These are phyloP conservation scores for Heimioporus sp. DNA, from an alignment of 768 basidiomycete genomes.

Conservation along the genomic window DNA sequence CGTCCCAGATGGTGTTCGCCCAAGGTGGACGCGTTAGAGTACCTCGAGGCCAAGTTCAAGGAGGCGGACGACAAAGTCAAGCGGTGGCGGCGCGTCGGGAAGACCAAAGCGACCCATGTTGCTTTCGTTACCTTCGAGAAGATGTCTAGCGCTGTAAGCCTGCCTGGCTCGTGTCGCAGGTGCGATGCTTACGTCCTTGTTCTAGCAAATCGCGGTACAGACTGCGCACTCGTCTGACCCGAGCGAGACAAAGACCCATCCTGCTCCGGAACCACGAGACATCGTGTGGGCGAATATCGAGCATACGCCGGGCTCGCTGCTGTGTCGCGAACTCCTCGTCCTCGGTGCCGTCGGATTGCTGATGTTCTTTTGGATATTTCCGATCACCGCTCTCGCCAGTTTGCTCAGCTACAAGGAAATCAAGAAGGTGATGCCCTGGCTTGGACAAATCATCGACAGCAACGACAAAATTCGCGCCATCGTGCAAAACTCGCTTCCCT, in stretches of 20 bases:
- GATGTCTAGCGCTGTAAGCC: slow-evolving; percentile 83
- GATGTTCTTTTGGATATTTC: slow-evolving; percentile 90
- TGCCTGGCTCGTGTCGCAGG: not conserved
- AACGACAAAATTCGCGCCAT: slow-evolving; percentile 80
- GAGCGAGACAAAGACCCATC: slow-evolving; percentile 61
- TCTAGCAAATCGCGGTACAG: slow-evolving; percentile 85
- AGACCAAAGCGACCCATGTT: slow-evolving; percentile 76
- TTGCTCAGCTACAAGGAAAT: slow-evolving; percentile 93
- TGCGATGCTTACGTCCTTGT: not conserved
- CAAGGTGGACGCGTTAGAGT: slow-evolving; percentile 88
- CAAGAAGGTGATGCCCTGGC: slow-evolving; percentile 84
- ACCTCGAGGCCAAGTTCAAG: slow-evolving; percentile 76
- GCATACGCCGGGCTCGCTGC: slow-evolving; percentile 53
- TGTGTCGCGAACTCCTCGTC: slow-evolving; percentile 71
- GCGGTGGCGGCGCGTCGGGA: slow-evolving; percentile 65
- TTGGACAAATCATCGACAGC: slow-evolving; percentile 79
- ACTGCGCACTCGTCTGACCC: slow-evolving; percentile 72
- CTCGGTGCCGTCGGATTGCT: slow-evolving; percentile 66
- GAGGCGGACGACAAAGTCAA: slow-evolving; percentile 83
- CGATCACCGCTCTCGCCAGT: slow-evolving; percentile 83
- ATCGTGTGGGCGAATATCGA: slow-evolving; percentile 93
- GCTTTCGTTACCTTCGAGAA: slow-evolving; percentile 98
- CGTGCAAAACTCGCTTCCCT: slow-evolving; percentile 93
- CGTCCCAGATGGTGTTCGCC: slow-evolving; percentile 70
- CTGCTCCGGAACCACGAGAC: slow-evolving; percentile 93